Percentiles rank a stretch among this genome's conserved stretches.
These are phyloP conservation scores for Phyllosticta citrichinensis DNA, from an alignment of 2,329 filamentous ascomycete species.

Conservation along the genomic window DNA sequence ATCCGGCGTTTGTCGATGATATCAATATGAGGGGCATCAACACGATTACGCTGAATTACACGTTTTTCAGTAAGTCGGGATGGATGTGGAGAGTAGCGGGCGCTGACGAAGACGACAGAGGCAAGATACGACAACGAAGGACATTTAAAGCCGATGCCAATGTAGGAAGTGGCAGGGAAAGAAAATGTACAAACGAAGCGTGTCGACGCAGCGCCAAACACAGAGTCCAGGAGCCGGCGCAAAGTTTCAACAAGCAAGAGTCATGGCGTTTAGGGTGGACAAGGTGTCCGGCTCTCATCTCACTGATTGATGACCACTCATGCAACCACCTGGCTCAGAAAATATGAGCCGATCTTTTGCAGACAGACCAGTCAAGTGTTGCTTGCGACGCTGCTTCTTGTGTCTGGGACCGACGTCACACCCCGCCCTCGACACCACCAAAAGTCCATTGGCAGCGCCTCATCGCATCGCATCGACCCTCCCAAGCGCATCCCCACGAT, in stretches of 20 bases:
- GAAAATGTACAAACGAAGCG: not conserved
- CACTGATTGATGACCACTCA: not conserved
- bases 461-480: no score
- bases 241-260: not conserved
- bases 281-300: not conserved
- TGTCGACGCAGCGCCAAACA: not conserved
- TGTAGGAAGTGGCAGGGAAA: not conserved
- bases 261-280: not conserved
- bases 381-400: not conserved
- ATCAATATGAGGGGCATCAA: constrained; percentile 88
- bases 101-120: constrained; percentile 40
- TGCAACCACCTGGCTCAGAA: not conserved
- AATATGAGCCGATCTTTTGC: not conserved
- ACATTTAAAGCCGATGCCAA: constrained; percentile 46
- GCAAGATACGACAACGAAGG: constrained; percentile 72
- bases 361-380: not conserved
- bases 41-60: constrained; percentile 92
- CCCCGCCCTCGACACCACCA: not conserved
- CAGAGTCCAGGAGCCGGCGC: not conserved
- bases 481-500: no score
- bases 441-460: no score
- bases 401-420: not conserved
- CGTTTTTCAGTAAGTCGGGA: constrained; percentile 78
- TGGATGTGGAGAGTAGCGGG: not conserved
- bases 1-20: constrained; percentile 88